phyloP scores from a whole-genome alignment of 768 basidiomycete genomes.

The Trichaptum fuscoviolaceum region DNA sequence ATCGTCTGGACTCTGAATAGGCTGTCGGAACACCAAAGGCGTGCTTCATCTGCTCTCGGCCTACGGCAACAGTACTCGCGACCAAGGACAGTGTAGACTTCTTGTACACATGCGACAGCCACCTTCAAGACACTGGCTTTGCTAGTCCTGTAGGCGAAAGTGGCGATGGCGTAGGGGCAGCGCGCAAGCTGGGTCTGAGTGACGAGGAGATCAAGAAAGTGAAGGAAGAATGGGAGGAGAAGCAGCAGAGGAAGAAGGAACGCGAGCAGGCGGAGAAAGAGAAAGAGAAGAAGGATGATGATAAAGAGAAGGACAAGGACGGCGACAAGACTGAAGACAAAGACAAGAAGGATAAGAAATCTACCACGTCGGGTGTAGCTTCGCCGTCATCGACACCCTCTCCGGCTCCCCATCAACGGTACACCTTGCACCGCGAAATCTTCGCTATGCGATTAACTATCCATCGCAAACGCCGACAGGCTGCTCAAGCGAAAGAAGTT shows the following conservation, averaged over 20 bases:
- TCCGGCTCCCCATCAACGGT: constrained; percentile 55
- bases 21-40: constrained; percentile 71
- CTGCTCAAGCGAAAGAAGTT: constrained; percentile 61
- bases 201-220: constrained; percentile 74
- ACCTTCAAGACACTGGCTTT: constrained; percentile 78
- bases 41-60: constrained; percentile 76
- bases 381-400: constrained; percentile 16
- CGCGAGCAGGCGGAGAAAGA: constrained; percentile 47
- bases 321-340: constrained; percentile 33
- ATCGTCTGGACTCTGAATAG: constrained; percentile 31
- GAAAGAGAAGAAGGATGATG: constrained; percentile 37
- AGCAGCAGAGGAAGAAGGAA: constrained; percentile 55
- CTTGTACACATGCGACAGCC: constrained; percentile 76
- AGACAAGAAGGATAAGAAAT: constrained; percentile 30
- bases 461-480: constrained; percentile 63
- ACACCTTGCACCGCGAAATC: constrained; percentile 75
- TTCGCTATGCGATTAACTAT: constrained; percentile 77
- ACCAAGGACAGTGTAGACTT: constrained; percentile 83
- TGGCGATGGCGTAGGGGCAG: constrained; percentile 24
- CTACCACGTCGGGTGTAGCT: constrained; percentile 26
- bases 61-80: constrained; percentile 79
- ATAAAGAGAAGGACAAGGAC: constrained; percentile 24
- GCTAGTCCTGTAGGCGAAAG: constrained; percentile 44
- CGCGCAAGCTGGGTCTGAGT: constrained; percentile 37
- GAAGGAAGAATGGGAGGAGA: constrained; percentile 77